These are phyloP conservation scores for Dendrostoma leiphaemia DNA, from an alignment of 2,329 filamentous ascomycete genomes.

Conservation along the genomic window DNA sequence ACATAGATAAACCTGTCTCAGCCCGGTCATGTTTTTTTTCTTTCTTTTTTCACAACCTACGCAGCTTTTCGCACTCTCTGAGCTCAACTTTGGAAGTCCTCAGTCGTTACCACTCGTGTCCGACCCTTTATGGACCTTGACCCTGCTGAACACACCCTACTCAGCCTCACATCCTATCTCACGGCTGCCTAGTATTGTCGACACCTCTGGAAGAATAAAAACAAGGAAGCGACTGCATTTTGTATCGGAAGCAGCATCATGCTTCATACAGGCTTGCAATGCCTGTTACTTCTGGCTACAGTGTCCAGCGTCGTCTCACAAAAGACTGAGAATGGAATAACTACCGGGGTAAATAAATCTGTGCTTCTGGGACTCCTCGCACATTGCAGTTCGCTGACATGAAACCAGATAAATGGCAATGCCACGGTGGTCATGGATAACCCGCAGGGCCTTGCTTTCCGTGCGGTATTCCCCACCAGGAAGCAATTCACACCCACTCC, in stretches of 20 bases:
- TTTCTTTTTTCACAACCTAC: too few species aligned
- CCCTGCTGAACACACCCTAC: too few species aligned
- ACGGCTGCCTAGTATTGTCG: too few species aligned
- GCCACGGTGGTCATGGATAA: conserved; percentile 11
- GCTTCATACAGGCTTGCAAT: neutral
- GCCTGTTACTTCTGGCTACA: neutral
- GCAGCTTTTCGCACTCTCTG: too few species aligned
- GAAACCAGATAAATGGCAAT: conserved; percentile 5
- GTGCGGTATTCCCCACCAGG: conserved; percentile 5
- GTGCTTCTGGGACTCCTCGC: too few species aligned
- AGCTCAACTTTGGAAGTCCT: too few species aligned
- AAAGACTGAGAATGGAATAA: neutral
- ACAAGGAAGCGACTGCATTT: neutral
- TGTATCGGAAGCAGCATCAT: neutral
- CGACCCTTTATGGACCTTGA: too few species aligned
- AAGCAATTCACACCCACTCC: conserved; percentile 9
- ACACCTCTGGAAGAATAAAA: too few species aligned
- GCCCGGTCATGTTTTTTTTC: too few species aligned
- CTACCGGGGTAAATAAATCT: neutral
- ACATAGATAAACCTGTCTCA: too few species aligned
- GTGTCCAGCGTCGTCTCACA: neutral
- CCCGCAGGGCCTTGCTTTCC: conserved; percentile 4
- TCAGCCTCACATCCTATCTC: too few species aligned
- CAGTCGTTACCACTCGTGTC: too few species aligned
- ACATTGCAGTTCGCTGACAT: neutral